Conservation (phyloP, 2,329 filamentous ascomycete species). For the Colletotrichum incanum region DNA sequence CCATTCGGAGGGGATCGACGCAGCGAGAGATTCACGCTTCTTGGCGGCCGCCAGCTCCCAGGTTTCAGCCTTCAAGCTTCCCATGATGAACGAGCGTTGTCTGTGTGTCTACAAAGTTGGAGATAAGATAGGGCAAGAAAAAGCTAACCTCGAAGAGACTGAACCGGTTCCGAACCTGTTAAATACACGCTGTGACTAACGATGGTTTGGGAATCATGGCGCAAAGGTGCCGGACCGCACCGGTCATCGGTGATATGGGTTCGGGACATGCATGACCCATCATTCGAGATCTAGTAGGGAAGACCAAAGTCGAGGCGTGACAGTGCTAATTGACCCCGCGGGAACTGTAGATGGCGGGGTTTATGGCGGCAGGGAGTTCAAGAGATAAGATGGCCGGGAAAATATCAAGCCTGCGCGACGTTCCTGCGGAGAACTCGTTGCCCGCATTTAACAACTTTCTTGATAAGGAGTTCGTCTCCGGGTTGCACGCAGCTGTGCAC, state of each 20-base stretch:
- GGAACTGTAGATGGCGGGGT: constrained; percentile 23
- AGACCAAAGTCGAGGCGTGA: not conserved
- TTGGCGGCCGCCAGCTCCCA: constrained; percentile 61
- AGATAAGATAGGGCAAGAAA: not conserved
- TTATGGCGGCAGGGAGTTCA: not conserved
- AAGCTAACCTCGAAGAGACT: not conserved
- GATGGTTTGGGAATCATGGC: constrained; percentile 6
- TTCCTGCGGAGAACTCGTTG: not conserved
- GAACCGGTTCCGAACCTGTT: constrained; percentile 10
- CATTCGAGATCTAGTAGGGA: not conserved
- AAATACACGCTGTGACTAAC: constrained; percentile 30
- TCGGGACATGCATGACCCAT: constrained; percentile 1
- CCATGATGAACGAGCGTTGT: constrained; percentile 11
- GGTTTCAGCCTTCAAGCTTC: constrained; percentile 34
- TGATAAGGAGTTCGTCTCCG: not conserved
- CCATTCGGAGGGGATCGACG: constrained; percentile 72
- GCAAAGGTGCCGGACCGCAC: constrained; percentile 6
- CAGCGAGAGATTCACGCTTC: constrained; percentile 59
- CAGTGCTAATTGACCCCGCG: constrained; percentile 34
- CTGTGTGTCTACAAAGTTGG: not conserved
- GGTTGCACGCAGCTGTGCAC: not conserved
- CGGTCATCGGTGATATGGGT: constrained; percentile 23
- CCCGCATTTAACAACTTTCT: not conserved
- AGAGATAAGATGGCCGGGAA: constrained; percentile 37
- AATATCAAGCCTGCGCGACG: not conserved